Evolutionary conservation across 2,329 filamentous ascomycete species (phyloP).

Genomic region (Talaromyces sp.): DNA sequence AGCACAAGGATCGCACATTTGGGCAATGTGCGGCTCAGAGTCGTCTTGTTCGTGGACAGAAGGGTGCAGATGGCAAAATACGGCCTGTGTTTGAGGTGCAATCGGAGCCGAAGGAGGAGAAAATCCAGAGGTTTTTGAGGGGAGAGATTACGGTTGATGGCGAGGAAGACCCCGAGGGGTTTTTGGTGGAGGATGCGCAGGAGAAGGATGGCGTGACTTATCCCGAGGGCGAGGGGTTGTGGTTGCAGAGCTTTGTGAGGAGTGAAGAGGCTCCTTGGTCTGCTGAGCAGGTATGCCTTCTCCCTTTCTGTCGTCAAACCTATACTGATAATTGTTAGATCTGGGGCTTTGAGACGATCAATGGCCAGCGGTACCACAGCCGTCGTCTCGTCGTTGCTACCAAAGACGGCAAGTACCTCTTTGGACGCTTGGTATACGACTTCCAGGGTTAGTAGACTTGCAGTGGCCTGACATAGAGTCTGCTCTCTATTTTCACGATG

Average conservation of each 20-base stretch:
- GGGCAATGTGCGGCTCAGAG: slow-evolving; percentile 64
- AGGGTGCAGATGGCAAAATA: slow-evolving; percentile 38
- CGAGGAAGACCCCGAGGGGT: slow-evolving; percentile 55
- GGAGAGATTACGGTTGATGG: slow-evolving; percentile 51
- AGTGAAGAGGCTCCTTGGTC: slow-evolving; percentile 53
- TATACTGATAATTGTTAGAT: slow-evolving; percentile 28
- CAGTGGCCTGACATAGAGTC: background rate
- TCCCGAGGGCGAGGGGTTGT: slow-evolving; percentile 39
- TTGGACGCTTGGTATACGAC: slow-evolving; percentile 43
- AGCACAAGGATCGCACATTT: slow-evolving; percentile 76
- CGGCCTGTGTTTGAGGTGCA: slow-evolving; percentile 35
- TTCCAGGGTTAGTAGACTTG: slow-evolving; percentile 23
- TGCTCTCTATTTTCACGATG: background rate
- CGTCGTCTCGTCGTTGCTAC: slow-evolving; percentile 40
- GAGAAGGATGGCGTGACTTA: slow-evolving; percentile 14
- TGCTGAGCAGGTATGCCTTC: slow-evolving; percentile 48
- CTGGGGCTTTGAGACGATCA: slow-evolving; percentile 47
- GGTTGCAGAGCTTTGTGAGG: slow-evolving; percentile 51
- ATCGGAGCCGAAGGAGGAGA: slow-evolving; percentile 38
- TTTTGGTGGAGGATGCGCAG: slow-evolving; percentile 53
- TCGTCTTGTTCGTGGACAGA: slow-evolving; percentile 44
- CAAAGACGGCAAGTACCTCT: slow-evolving; percentile 35
- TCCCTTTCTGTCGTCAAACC: no score
- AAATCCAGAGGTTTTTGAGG: slow-evolving; percentile 37
- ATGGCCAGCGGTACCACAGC: slow-evolving; percentile 42